Evolutionary conservation across 305 asterid species (phyloP), one percentile per base, ranked within the genome.

Genomic region (Petunia hybrid): DNA sequence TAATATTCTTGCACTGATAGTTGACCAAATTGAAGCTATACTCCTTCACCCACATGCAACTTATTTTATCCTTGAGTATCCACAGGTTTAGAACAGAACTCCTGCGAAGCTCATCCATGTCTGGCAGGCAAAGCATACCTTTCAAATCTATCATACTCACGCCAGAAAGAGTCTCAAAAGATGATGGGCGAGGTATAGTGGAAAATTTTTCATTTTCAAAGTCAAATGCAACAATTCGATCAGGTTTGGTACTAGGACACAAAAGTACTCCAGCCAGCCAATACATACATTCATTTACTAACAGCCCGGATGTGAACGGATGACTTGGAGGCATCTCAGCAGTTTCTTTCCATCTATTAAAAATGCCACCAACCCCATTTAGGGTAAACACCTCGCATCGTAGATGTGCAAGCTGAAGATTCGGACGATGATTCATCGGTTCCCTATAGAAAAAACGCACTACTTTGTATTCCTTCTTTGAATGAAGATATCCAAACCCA

Each of bases 151-250:
- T 4, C 31, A 61, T 2, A 10, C 67, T 61, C 43, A 46, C 0
- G 2, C 1, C 8, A 22, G 31, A 22, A 22, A 22, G 31, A 22
- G 31, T 22, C 31, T 46, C 2, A 10, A 3, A 55, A 43, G 73
- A 66, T 2, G 53, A 41, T 42, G 71, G 71, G 48, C 22, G 39
- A 12, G 8, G 39, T 40, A 14, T 40, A 66, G 36, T 66, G 39
- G 14, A 22, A 65, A 40, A 66, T 35, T 66, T 66, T 66, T 40
- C 73, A 66, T 66, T 66, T 66, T 66, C 73, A 39, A 65, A 13
- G 35, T 66, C 73, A 13, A 66, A 59, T 6, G 10, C n/a, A 1
- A 59, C 14, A 57, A 55, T 55, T 13, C 60, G 5, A 55, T 55
- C 7, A 55, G n/a, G 2, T 22, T 22, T 22, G 31, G 1, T 22